Base-by-base conservation (phyloP, 1,284 basidiomycete species). In the Meira miltonrushii region DNA sequence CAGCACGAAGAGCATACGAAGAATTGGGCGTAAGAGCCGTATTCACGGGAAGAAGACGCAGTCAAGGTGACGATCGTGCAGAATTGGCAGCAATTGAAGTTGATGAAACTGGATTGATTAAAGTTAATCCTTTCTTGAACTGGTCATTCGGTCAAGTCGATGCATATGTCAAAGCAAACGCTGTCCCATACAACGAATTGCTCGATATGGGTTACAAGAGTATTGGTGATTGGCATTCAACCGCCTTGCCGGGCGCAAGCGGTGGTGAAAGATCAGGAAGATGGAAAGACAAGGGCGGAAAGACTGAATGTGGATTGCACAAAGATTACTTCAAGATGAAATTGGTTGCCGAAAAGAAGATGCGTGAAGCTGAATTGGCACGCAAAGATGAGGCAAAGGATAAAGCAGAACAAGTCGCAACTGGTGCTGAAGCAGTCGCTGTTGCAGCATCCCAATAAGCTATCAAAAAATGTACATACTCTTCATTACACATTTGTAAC, bases 201-300 rank as follows among this genome's bases (percentile, higher is more conserved):
- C 84, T 97, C 43, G 87, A 87, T 67, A 85, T 92, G 75, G 94
- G 94, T 1, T 98, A 97, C 83, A 88, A 87, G 72, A 92, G 89
- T 71, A 86, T 98, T 64, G 94, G 94, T 9, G 94, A 98, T 80
- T 94, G 92, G 89, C 95, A 98, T 80, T 93, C 90, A 65, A 98
- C 94, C 0, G 81, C 66, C 0, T 84, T 86, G 33, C 75, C 79
- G 15, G 87, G 87, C 0, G 53, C 64, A 12, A 69, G 62, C 41
- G 87, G 92, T 69, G 85, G 83, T 1, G 94, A 98, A 81, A 85
- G 94, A 41, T 86, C 88, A 1, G 94, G 94, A 4, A 82, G 94
- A 58, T 98, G 94, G 94, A 87, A 88, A 43, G 90, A 89, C 21
- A 88, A 85, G 79, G 74, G 69, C 40, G 86, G 87, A 62, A 97